These are phyloP conservation scores for Pythium brachiatum DNA, from an alignment of 352 stramenopile genomes.

Conservation along the genomic window DNA sequence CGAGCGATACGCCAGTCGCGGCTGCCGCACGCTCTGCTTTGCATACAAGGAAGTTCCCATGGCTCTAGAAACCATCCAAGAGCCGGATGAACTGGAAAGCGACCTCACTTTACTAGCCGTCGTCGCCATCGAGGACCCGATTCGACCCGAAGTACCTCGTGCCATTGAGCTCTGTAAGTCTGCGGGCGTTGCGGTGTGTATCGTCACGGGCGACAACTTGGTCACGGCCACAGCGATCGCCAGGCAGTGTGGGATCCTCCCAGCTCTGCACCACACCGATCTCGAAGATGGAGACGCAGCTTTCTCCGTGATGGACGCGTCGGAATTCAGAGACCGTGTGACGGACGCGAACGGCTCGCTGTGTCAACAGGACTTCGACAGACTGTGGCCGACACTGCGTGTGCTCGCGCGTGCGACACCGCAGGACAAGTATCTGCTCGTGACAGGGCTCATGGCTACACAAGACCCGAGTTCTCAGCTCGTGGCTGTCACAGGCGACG, in stretches of 20 bases:
- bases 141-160: slow-evolving; percentile 86
- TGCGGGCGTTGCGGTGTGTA: slow-evolving; percentile 90
- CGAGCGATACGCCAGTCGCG: slow-evolving; percentile 56
- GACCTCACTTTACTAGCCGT: slow-evolving; percentile 62
- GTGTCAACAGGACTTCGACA: slow-evolving; percentile 67
- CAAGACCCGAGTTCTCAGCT: slow-evolving; percentile 34
- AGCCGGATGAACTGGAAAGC: slow-evolving; percentile 30
- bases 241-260: slow-evolving; percentile 84
- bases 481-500: slow-evolving; percentile 74
- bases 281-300: neutral
- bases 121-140: slow-evolving; percentile 93
- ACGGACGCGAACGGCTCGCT: slow-evolving; percentile 51
- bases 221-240: slow-evolving; percentile 90
- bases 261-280: slow-evolving; percentile 26
- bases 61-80: slow-evolving; percentile 13
- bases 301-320: slow-evolving; percentile 36
- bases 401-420: slow-evolving; percentile 91
- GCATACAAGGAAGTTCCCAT: slow-evolving; percentile 36
- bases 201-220: slow-evolving; percentile 92
- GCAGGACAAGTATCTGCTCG: slow-evolving; percentile 89
- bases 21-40: slow-evolving; percentile 77
- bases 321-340: slow-evolving; percentile 48
- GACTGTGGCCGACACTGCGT: slow-evolving; percentile 76
- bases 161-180: slow-evolving; percentile 89
- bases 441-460: slow-evolving; percentile 79